Evolutionary conservation across 768 basidiomycete species (phyloP), one percentile per base, ranked within the genome.

Genomic region (Leccinum subtestaceum): DNA sequence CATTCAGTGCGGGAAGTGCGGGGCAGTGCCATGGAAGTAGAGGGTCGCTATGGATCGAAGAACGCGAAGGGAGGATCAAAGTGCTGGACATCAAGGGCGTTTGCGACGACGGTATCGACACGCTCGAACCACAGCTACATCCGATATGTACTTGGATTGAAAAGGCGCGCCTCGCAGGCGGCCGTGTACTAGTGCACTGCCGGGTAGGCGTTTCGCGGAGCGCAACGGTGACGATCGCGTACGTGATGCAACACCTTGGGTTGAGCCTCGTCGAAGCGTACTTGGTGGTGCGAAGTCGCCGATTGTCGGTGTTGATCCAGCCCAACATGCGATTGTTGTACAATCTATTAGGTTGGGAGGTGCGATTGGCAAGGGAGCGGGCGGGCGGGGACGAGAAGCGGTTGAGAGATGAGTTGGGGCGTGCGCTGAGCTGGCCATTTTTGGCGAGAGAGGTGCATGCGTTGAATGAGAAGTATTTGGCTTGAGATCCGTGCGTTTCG

Each of bases 141-240:
- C 87, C 89, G 2, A 91, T 96, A 45, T 93, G 93, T 68, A 88
- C 87, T 49, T 98, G 95, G 92, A 98, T 98, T 65, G 93, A 96
- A 67, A 80, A 83, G 53, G 96, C 94, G 46, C 78, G 93, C 43
- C 73, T 76, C 34, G 82, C 86, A 52, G 95, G 95, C 7, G 96
- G 96, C 2, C 90, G 91, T 69, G 88, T 96, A 34, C 80, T 98
- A 53, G 94, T 98, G 8, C 96, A 98, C 74, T 98, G 96, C 73
- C 83, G 95, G n/a, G 96, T 98, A n/a, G 96, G 96, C n/a, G 96
- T 98, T 46, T 92, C 89, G 47, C 78, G 96, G 60, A 93, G 90
- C 68, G 95, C 96, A 29, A 96, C 93, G 32, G 94, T 98, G 60
- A 91, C 91, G 61, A 98, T 98, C 68, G 95, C 95, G 17, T 98